Percentiles rank a stretch among this genome's conserved stretches.
These are phyloP conservation scores for Chaetoceros muelleri DNA, from an alignment of 108 stramenopile genomes.

Conservation along the genomic window DNA sequence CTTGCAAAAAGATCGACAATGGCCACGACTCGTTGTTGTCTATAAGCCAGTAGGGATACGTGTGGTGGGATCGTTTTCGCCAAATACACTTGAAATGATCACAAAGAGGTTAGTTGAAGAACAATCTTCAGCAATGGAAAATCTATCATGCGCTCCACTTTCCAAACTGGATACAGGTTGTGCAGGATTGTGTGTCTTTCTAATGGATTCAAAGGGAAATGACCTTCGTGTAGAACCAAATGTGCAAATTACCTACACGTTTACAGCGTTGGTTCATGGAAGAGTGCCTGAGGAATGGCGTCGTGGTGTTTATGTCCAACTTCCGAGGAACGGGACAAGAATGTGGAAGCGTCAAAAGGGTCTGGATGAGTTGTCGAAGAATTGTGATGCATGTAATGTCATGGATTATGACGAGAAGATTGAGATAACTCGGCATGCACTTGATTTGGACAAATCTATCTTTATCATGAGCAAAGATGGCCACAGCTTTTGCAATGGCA, in stretches of 20 bases:
- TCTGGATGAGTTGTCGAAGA: conserved; percentile 9
- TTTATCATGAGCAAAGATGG: conserved; percentile 8
- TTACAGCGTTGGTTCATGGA: conserved; percentile 44
- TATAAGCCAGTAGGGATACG: conserved; percentile 45
- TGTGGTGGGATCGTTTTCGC: conserved; percentile 21
- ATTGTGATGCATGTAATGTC: no score
- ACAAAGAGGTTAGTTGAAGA: conserved; percentile 15
- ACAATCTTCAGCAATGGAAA: conserved; percentile 12
- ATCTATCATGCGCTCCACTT: conserved; percentile 12
- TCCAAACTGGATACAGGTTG: conserved; percentile 49
- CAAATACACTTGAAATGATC: conserved; percentile 21
- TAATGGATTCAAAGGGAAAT: not conserved
- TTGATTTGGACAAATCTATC: conserved; percentile 12
- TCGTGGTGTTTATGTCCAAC: conserved; percentile 7
- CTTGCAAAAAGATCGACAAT: not conserved
- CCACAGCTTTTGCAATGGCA: not conserved
- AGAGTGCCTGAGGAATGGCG: conserved; percentile 27
- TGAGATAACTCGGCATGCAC: not conserved
- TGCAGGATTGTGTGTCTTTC: conserved; percentile 36
- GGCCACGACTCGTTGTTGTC: conserved; percentile 12
- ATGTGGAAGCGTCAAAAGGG: conserved; percentile 29
- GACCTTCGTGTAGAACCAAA: not conserved
- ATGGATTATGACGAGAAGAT: not conserved
- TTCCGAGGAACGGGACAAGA: conserved; percentile 9
- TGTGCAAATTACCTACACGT: conserved; percentile 13